A percentile compares a stretch with the other conserved stretches of the same genome.
Evolutionary conservation across 371 early-diverging fungal species (phyloP).

Genomic region (Apophysomyces variabilis): DNA sequence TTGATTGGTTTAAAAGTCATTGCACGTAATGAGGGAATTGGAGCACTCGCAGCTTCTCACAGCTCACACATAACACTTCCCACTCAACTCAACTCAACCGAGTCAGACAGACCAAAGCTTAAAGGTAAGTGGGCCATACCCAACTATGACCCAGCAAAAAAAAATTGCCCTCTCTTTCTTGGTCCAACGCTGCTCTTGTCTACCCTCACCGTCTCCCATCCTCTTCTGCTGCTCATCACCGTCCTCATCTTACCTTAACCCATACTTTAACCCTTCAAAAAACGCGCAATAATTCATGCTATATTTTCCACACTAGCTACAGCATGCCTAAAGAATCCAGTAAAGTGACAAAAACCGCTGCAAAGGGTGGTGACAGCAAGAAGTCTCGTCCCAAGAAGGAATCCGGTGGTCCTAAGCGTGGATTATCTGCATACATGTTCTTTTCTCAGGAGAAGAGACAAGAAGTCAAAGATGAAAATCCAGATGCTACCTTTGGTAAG

Average conservation of each 20-base stretch:
- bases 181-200: neutral
- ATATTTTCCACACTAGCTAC: neutral
- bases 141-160: neutral
- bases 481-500: conserved; percentile 79
- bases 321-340: conserved; percentile 39
- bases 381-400: conserved; percentile 60
- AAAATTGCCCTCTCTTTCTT: conserved; percentile 7
- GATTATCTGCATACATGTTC: conserved; percentile 82
- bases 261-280: neutral
- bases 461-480: conserved; percentile 75
- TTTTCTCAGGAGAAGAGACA: conserved; percentile 78
- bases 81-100: conserved; percentile 8
- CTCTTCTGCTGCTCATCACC: neutral
- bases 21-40: conserved; percentile 1
- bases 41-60: neutral
- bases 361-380: conserved; percentile 33
- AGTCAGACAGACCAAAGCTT: conserved; percentile 7
- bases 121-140: conserved; percentile 6
- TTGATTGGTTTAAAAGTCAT: conserved; percentile 12
- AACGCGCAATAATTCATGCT: conserved; percentile 12
- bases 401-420: conserved; percentile 77
- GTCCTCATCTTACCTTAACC: neutral
- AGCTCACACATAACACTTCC: neutral
- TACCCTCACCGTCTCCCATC: neutral
- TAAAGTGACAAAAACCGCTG: conserved; percentile 20